Evolutionary conservation across 495 filamentous ascomycete genomes (phyloP).

Genomic region (Lasiosphaeris hirsuta): DNA sequence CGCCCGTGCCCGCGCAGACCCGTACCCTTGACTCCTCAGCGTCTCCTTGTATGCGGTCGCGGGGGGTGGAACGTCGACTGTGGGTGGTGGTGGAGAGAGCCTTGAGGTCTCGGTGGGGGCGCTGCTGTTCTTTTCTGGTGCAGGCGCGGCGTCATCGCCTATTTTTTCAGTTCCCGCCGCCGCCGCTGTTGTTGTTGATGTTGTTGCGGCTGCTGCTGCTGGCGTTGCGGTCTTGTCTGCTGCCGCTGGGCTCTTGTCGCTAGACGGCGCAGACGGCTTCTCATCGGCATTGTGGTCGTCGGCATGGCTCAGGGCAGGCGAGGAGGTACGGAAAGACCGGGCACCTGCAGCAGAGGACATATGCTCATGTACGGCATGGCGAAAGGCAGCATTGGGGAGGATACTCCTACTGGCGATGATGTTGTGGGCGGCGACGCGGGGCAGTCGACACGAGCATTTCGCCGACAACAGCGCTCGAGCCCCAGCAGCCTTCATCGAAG

Average conservation of each 20-base stretch:
- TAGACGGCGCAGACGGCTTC: neutral
- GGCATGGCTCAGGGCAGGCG: slow-evolving; percentile 12
- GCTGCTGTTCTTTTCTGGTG: neutral
- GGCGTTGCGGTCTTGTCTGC: neutral
- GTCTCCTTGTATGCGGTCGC: slow-evolving; percentile 9
- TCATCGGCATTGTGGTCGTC: slow-evolving; percentile 11
- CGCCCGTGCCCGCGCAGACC: slow-evolving; percentile 38
- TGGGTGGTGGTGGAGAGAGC: neutral
- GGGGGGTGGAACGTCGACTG: neutral
- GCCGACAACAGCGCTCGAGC: slow-evolving; percentile 32
- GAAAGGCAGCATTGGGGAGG: neutral
- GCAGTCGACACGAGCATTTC: slow-evolving; percentile 19
- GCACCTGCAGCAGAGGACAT: neutral
- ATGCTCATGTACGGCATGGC: neutral
- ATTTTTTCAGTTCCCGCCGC: neutral
- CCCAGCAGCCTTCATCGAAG: slow-evolving; percentile 31
- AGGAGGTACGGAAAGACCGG: slow-evolving; percentile 22
- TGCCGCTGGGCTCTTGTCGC: slow-evolving; percentile 1
- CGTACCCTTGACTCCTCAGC: slow-evolving; percentile 26
- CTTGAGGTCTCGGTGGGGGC: neutral
- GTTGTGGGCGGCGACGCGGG: slow-evolving; percentile 14
- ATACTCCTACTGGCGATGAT: neutral
- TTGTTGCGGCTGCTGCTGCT: too few relatives aligned
- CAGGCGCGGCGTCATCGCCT: neutral
- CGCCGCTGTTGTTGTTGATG: too few relatives aligned